Percentiles rank a stretch among this genome's conserved stretches.
These are phyloP conservation scores for Hirschioporus abietinus DNA, from an alignment of 768 basidiomycete species.

Conservation along the genomic window DNA sequence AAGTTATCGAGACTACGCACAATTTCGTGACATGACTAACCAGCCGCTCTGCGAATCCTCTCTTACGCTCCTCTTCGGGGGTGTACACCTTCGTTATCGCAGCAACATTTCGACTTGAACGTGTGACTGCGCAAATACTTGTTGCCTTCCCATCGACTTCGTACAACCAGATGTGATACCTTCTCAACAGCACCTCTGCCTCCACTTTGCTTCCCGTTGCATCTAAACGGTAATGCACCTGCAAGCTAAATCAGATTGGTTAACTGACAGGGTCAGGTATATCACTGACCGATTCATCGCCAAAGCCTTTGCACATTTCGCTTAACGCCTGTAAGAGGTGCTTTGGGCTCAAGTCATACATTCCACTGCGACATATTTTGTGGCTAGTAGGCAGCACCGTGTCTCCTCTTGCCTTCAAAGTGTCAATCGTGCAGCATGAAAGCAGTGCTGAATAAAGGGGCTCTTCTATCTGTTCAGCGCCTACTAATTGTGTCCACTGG, in stretches of 20 bases:
- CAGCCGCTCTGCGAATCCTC: conserved; percentile 46
- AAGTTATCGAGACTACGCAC: conserved; percentile 24
- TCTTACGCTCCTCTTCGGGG: conserved; percentile 35
- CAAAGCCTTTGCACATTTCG: conserved; percentile 45
- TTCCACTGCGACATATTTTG: conserved; percentile 32
- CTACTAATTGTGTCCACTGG: conserved; percentile 39
- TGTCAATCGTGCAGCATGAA: conserved; percentile 36
- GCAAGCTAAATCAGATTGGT: conserved; percentile 11
- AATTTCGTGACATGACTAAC: conserved; percentile 41
- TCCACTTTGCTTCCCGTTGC: conserved; percentile 36
- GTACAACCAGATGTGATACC: conserved; percentile 50
- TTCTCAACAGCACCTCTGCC: conserved; percentile 41
- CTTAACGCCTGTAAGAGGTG: conserved; percentile 27
- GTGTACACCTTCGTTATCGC: conserved; percentile 60
- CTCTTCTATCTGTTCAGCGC: conserved; percentile 29
- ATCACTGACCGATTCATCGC: conserved; percentile 42
- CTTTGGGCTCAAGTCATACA: conserved; percentile 25
- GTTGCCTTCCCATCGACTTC: conserved; percentile 36
- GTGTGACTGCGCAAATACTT: conserved; percentile 52
- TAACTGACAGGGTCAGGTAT: conserved; percentile 9
- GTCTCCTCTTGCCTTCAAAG: conserved; percentile 25
- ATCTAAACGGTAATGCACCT: conserved; percentile 43
- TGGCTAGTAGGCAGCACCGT: conserved; percentile 28
- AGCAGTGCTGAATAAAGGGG: conserved; percentile 50
- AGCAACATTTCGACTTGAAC: conserved; percentile 41